Base-by-base conservation (phyloP, 495 filamentous ascomycete genomes). In the Terfezia claveryi region DNA sequence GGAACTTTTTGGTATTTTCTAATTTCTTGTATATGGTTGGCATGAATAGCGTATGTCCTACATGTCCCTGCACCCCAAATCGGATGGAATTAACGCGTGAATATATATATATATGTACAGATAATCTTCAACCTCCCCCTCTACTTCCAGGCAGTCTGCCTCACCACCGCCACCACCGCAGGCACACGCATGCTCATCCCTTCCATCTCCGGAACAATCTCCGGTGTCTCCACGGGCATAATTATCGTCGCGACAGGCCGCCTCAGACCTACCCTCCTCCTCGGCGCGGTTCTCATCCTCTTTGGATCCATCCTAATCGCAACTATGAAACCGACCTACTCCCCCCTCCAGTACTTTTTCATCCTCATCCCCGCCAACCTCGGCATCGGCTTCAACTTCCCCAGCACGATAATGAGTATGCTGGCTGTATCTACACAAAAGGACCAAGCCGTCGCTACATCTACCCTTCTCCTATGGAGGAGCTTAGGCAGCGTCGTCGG, bases 81-180 rank as follows among this genome's bases (percentile, higher is more conserved):
- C 20, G 20, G 20, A 2, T 20, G 27, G 27, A 4, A 32, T 32
- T 32, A 32, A 32, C 27, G 4, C 27, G 27, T 32, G 20, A 20
- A 20, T 20, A 20, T 20, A 20, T 20, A 20, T 20, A 20, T 20
- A 20, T 20, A 20, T 20, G 7, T 32, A 32, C 2, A 32, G 27
- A 76, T 85, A 59, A 65, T 82, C 50, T 89, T 87, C 68, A 87
- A 89, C 63, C 75, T 80, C 52, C 83, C 83, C 0, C 69, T 89
- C 20, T 89, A 80, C 70, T 89, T 87, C 68, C 82, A 87, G 66
- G 82, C 79, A 36, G 82, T 87, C 50, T 80, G 83, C 58, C 74
- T 86, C 44, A 78, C 81, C 11, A 75, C 70, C 20, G 79, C 84
- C 23, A 83, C 83, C 9, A 71, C 71, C 16, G 85, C 84, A 0